Base-by-base conservation (phyloP, 257 asterid genomes). In the Solanum chiquidenum region DNA sequence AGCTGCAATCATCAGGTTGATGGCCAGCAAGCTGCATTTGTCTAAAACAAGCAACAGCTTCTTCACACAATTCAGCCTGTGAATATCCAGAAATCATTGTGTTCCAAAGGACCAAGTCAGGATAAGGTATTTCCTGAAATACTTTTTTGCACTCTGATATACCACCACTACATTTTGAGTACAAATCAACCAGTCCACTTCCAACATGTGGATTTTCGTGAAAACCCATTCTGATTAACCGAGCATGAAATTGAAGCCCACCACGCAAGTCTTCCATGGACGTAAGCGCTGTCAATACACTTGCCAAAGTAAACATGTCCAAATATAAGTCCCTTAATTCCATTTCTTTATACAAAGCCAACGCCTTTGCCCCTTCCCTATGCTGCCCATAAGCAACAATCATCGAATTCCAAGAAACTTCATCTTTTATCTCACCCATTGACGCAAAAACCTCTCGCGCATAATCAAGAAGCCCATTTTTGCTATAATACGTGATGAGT, bases 371-470 rank as follows among this genome's bases (percentile, higher is more conserved):
- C 82, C 97, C 98, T 87, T 92, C 87, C 87, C 89, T 92, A 33
- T 88, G 91, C 90, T 93, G 96, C 12, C 95, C 96, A 27, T 94
- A 94, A 1, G 95, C 95, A 66, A 94, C 97, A 72, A 94, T 91
- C 98, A 95, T 95, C 31, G 98, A 91, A 86, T 94, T 95, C 98
- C 98, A 95, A 2, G 98, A 93, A 4, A 95, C 98, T 92, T 90
- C 96, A 68, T 95, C 95, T 90, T 89, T 94, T 85, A 90, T 86
- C 64, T 55, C 88, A 38, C 90, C 94, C 95, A 94, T 94, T 87
- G 84, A 90, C 33, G 11, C 25, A 88, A 95, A 95, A 44, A 94
- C 89, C 89, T 64, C 85, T 73, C 92, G 88, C 1, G 98, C 95
- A 90, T 92, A 93, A 18, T 58, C 83, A 44, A 91, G 89, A 18